These are phyloP conservation scores for Cronartium quercuum DNA, from an alignment of 1,284 basidiomycete species.

Conservation along the genomic window DNA sequence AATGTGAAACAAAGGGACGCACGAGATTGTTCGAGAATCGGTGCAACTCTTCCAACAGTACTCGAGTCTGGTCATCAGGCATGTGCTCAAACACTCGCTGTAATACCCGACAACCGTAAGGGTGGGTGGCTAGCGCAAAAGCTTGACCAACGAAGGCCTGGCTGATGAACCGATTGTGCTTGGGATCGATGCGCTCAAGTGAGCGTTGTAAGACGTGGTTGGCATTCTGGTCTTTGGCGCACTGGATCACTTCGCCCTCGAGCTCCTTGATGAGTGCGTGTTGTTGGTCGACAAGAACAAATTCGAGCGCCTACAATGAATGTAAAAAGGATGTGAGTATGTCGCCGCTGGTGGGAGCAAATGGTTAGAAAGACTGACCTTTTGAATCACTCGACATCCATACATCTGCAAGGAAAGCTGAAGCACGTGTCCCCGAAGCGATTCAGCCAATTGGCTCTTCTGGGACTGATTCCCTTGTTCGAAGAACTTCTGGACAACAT, in stretches of 20 bases:
- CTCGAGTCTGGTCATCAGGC: conserved; percentile 59
- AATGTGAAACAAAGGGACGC: conserved; percentile 5
- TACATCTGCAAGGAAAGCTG: conserved; percentile 85
- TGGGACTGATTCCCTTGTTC: conserved; percentile 77
- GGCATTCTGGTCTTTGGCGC: conserved; percentile 86
- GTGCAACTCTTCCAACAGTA: conserved; percentile 79
- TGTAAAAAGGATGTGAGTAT: conserved; percentile 38
- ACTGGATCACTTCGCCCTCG: conserved; percentile 71
- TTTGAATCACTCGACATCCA: conserved; percentile 63
- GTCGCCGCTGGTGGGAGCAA: background rate
- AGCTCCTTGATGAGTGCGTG: conserved; percentile 69
- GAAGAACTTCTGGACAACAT: conserved; percentile 86
- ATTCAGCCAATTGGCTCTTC: conserved; percentile 63
- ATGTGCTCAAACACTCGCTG: conserved; percentile 88
- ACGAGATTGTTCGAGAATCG: conserved; percentile 60
- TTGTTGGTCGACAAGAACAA: conserved; percentile 70
- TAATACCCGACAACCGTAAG: conserved; percentile 90
- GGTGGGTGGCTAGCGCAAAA: conserved; percentile 76
- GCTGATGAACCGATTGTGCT: conserved; percentile 67
- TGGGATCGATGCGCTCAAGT: conserved; percentile 69
- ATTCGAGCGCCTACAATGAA: conserved; percentile 68
- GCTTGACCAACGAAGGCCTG: conserved; percentile 73
- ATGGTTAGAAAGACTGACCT: conserved; percentile 43
- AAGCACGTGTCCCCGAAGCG: conserved; percentile 74
- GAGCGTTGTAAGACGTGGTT: conserved; percentile 91